Base-by-base conservation (phyloP, 768 basidiomycete species). In the Hypholoma fasciculare region DNA sequence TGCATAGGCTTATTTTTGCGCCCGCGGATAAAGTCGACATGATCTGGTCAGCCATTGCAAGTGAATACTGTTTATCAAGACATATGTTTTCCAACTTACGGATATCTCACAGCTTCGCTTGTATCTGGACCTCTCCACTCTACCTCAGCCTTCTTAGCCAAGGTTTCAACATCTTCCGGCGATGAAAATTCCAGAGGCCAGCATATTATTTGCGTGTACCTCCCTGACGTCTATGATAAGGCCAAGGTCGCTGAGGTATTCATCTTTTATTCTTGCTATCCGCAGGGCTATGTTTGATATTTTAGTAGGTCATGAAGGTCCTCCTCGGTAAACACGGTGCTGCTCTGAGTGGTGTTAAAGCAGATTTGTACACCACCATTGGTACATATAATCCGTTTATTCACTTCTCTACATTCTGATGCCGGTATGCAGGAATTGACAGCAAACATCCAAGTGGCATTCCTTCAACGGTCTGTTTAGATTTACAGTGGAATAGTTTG, bases 371-470 rank as follows among this genome's bases (percentile, higher is more conserved):
- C 64, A 89, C 89, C 2, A 44, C 60, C 0, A 80, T 88, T 58
- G 85, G 87, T 85, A 65, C 39, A 69, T 38, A 17, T 49, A 20
- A 6, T 13, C 17, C 20, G 7, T 20, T 13, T 40, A 8, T 49
- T 16, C 12, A 19, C 44, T 47, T n/a, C 42, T 38, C 13, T 7
- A 50, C 8, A 27, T 50, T 26, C 26, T 50, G 38, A 50, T 19
- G 8, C 40, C 12, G 16, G 59, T 20, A 4, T 44, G 8, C 63
- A 85, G 88, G 86, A 1, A 73, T 92, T 56, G 87, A 90, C 62
- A 90, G 88, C 70, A 92, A 92, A 66, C 90, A 91, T 66, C 69
- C 85, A 0, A 89, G 88, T 66, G 87, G 89, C 7, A 79, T 92
- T 51, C 82, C 78, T 40, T 86, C 89, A 20, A 90, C 89, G 59